Conservation (phyloP, 192 early-diverging fungal genomes). For the Allomyces arbusculus region DNA sequence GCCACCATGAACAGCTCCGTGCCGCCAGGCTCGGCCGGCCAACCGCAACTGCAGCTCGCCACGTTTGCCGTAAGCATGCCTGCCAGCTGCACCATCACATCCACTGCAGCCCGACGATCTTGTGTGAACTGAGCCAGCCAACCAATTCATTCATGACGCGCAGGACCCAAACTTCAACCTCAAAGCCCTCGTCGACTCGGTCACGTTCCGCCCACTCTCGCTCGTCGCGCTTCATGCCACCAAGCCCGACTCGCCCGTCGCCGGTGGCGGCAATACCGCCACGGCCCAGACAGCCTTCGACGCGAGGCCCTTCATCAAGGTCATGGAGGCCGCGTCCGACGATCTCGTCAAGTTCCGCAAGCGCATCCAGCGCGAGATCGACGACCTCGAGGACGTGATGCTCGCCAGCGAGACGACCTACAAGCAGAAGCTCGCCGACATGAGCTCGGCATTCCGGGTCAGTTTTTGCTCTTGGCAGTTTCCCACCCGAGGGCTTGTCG, state of each 20-base stretch:
- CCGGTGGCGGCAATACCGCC: constrained; percentile 8
- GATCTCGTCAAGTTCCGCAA: constrained; percentile 56
- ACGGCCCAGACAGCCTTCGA: constrained; percentile 32
- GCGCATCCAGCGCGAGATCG: constrained; percentile 61
- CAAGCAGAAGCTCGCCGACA: constrained; percentile 53
- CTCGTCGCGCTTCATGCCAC: background rate
- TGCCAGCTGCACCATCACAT: no score
- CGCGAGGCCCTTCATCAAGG: constrained; percentile 76
- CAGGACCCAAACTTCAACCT: background rate
- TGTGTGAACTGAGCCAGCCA: no score
- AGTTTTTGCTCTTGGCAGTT: no score
- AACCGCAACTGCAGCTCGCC: no score
- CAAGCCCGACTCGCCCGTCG: background rate
- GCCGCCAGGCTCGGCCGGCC: no score
- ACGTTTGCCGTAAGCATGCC: no score
- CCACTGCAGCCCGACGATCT: no score
- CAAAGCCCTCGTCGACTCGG: background rate
- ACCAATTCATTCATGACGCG: no score
- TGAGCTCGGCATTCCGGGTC: constrained; percentile 47
- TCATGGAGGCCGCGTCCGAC: constrained; percentile 67
- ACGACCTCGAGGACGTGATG: constrained; percentile 60
- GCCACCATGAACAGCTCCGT: no score
- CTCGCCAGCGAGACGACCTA: constrained; percentile 51
- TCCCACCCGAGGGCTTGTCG: no score
- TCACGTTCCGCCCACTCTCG: constrained; percentile 1